Base-by-base conservation (phyloP, 108 stramenopile genomes). In the Ochromonas danica region DNA sequence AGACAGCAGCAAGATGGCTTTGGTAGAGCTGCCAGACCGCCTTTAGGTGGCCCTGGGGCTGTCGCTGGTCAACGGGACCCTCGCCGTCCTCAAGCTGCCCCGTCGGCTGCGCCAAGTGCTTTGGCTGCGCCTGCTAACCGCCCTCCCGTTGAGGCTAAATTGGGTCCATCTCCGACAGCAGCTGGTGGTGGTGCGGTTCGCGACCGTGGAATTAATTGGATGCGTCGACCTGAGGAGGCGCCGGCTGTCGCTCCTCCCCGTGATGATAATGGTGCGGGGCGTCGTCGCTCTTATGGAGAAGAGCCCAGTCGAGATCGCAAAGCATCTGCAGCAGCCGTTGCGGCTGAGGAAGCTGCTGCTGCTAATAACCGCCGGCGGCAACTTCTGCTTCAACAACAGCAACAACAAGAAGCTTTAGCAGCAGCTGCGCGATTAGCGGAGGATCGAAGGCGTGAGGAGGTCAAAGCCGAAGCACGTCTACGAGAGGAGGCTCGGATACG, bases 1-100 rank as follows among this genome's bases (percentile, higher is more conserved):
- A 61, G 81, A 28, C 79, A 79, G 61, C 78, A 81, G 1, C 80
- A 71, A 17, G n/a, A n/a, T n/a, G n/a, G n/a, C n/a, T n/a, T n/a
- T n/a, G n/a, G n/a, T n/a, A n/a, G n/a, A n/a, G 65, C 0, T 0
- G 22, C 3, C 1, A 0, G n/a, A n/a, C n/a, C n/a, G n/a, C n/a
- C n/a, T n/a, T n/a, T n/a, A 10, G 71, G 71, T 42, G 41, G 1
- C 10, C 22, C 40, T 2, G 71, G 31, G 39, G 27, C 0, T 42
- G 2, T 6, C 2, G 39, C 0, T 10, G 39, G 22, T 38, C 1
- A 17, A 2, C 35, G 71, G 1, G 71, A 43, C 35, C 42, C 71
- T 25, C 71, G 40, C 2, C 1, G 30, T 1, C 40, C 10, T 42
- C 27, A 0, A 0, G 1, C 17, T 0, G 71, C 39, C 1, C 1